phyloP scores from a whole-genome alignment of 129 eudicot genomes.

The Artemisia tridentata region DNA sequence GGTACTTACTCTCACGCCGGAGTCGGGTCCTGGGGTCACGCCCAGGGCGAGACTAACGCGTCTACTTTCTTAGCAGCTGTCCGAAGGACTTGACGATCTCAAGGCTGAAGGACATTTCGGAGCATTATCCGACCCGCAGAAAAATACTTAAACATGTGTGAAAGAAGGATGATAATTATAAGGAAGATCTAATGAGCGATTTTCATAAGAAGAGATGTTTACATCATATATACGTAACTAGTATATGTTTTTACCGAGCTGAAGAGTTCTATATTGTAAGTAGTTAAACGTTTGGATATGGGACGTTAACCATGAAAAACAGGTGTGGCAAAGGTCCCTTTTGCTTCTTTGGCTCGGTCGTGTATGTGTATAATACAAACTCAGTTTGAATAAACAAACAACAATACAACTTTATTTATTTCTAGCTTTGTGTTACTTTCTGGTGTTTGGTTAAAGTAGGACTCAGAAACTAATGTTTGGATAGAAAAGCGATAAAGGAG shows the following conservation, averaged over 20 bases:
- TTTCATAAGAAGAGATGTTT: slow-evolving; percentile 14
- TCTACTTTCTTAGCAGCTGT: too few relatives aligned
- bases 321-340: slow-evolving; percentile 14
- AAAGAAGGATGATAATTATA: not conserved
- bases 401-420: slow-evolving; percentile 16
- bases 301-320: slow-evolving; percentile 24
- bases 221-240: slow-evolving; percentile 16
- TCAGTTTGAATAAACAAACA: slow-evolving; percentile 22
- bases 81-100: too few relatives aligned
- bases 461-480: too few relatives aligned
- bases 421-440: not conserved
- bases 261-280: slow-evolving; percentile 16
- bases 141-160: too few relatives aligned
- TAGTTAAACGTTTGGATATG: slow-evolving; percentile 20
- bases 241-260: slow-evolving; percentile 30
- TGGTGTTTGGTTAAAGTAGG: too few relatives aligned
- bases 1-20: too few relatives aligned
- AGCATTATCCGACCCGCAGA: too few relatives aligned
- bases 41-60: too few relatives aligned
- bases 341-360: slow-evolving; percentile 33
- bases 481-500: too few relatives aligned
- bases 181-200: not conserved
- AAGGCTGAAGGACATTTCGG: too few relatives aligned
- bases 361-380: slow-evolving; percentile 24
- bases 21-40: too few relatives aligned